Evolutionary conservation across 495 filamentous ascomycete species (phyloP), one percentile per base, ranked within the genome.

Genomic region (Annulohypoxylon moriforme): DNA sequence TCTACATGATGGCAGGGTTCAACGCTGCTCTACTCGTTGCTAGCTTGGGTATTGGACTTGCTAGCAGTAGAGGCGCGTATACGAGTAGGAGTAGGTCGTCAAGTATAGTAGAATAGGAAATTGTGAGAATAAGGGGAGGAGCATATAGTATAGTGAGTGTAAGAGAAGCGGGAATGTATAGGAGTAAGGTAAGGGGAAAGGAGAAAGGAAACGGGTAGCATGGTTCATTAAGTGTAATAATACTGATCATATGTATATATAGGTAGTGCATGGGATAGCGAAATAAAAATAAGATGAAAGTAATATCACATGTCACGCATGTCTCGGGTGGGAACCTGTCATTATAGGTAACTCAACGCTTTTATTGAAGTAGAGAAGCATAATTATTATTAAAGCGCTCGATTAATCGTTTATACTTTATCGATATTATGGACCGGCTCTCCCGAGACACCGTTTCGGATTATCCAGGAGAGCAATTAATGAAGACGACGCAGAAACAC

Each of bases 1-100:
- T 99, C 78, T 96, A 91, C 80, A 89, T 98, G 83, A 91, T 99
- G 87, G 93, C 94, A 0, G 83, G 82, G 0, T 98, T 98, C 73
- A 98, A 99, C 76, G 92, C 78, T 7, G 67, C 92, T 1, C 71
- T 97, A 66, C 80, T 94, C 24, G 60, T 91, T 9, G 85, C 84
- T 4, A 88, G 88, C 4, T 58, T 91, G 33, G 80, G 75, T 6
- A 78, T 85, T 60, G 82, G 84, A 75, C 11, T 76, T 3, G 6
- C 27, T 4, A 65, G 69, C 0, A 6, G 10, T 0, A 46, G 67
- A 13, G 53, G 13, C 2, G 42, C 33, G 36, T 40, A 14, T 40
- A n/a, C 47, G n/a, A 36, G 64, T 16, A 52, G 46, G 47, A 42
- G 52, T 50, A 60, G 71, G 46, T 7, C 24, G 40, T 29, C 13